Evolutionary conservation across 306 rosid species (phyloP).

Genomic region (Glycine latifolia): DNA sequence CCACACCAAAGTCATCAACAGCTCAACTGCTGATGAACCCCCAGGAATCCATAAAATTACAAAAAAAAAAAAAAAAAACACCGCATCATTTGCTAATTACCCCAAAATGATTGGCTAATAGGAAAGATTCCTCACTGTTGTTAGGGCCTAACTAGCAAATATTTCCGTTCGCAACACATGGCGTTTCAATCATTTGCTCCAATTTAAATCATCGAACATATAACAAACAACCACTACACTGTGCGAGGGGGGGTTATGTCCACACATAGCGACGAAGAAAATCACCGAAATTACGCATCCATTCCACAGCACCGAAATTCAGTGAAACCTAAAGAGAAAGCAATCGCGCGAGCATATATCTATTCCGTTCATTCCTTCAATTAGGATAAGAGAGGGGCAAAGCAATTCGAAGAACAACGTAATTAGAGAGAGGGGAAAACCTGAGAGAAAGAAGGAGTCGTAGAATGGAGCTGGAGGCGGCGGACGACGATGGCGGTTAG

Average conservation of each 20-base stretch:
- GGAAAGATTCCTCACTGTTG: slow-evolving; percentile 38
- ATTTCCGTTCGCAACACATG: not conserved
- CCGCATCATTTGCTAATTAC: slow-evolving; percentile 19
- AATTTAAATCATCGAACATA: not conserved
- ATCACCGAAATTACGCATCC: slow-evolving; percentile 34
- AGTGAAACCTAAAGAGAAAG: slow-evolving; percentile 10
- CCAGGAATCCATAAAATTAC: slow-evolving; percentile 13
- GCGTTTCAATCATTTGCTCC: not conserved
- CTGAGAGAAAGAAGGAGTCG: slow-evolving; percentile 32
- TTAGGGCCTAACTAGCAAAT: slow-evolving; percentile 39
- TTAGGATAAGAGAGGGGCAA: slow-evolving; percentile 1
- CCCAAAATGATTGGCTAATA: slow-evolving; percentile 15
- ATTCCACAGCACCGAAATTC: not conserved
- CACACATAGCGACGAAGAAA: slow-evolving; percentile 9
- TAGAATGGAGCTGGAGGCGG: not conserved
- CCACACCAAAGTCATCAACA: slow-evolving; percentile 38
- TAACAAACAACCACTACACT: slow-evolving; percentile 22
- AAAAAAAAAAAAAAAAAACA: not conserved
- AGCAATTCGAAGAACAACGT: slow-evolving; percentile 14
- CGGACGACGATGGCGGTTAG: too few species aligned
- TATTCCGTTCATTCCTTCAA: slow-evolving; percentile 17
- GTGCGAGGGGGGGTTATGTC: not conserved
- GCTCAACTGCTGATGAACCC: slow-evolving; percentile 25
- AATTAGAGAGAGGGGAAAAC: slow-evolving; percentile 17
- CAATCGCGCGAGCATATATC: slow-evolving; percentile 6